phyloP scores from a whole-genome alignment of 2,329 filamentous ascomycete species.

The Sporothrix dimorphospora region DNA sequence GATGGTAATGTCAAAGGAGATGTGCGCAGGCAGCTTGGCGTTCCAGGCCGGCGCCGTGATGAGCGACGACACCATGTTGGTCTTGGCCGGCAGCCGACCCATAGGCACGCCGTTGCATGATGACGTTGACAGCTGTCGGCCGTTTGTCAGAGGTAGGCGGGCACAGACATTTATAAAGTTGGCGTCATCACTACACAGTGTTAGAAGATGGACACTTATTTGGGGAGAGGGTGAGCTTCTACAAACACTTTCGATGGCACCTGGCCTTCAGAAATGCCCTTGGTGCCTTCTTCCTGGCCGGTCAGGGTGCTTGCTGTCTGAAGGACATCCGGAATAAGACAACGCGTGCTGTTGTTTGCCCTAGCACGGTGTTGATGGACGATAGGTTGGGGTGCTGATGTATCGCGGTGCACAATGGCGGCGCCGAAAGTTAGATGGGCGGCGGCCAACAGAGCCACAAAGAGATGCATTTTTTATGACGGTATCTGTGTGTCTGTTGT shows the following conservation, averaged over 20 bases:
- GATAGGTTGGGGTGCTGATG: neutral
- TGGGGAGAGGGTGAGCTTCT: no score
- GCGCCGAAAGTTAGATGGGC: neutral
- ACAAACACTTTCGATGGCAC: constrained; percentile 50
- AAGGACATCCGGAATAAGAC: constrained; percentile 46
- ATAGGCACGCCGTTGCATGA: constrained; percentile 64
- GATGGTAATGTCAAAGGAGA: constrained; percentile 52
- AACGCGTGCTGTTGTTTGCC: constrained; percentile 26
- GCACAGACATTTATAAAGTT: constrained; percentile 62
- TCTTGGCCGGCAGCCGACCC: constrained; percentile 56
- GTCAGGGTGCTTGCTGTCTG: constrained; percentile 47
- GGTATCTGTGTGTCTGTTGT: no score
- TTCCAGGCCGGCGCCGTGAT: constrained; percentile 51
- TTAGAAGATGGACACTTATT: neutral
- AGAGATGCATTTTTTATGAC: no score
- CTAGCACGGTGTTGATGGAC: neutral
- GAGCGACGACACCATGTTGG: constrained; percentile 59
- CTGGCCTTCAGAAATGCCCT: constrained; percentile 39
- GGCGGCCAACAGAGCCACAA: neutral
- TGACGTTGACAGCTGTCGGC: constrained; percentile 51
- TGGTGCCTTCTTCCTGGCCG: constrained; percentile 43
- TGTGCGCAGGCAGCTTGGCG: constrained; percentile 45
- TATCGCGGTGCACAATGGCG: neutral
- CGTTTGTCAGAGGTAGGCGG: constrained; percentile 58
- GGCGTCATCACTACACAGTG: constrained; percentile 45